Evolutionary conservation across 176 grass and related monocot species (phyloP).

Genomic region (Oryza nivara): DNA sequence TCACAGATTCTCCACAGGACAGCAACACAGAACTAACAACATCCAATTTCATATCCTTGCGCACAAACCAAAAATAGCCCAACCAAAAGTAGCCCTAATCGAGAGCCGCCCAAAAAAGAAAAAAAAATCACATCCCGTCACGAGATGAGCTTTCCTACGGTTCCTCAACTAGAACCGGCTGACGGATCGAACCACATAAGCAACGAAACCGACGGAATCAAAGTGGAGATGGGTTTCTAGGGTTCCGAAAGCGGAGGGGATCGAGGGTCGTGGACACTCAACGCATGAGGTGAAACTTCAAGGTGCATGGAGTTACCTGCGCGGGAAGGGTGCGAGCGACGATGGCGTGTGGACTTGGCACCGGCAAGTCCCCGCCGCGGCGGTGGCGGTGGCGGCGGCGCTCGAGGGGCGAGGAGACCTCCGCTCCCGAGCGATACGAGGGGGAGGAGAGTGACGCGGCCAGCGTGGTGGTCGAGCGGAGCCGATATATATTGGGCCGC

Average conservation of each 20-base stretch:
- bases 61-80: background rate
- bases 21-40: background rate
- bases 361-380: background rate
- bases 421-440: background rate
- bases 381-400: background rate
- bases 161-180: background rate
- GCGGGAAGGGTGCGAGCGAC: background rate
- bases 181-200: background rate
- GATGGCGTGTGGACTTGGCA: background rate
- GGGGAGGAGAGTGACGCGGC: background rate
- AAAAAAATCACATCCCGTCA: background rate
- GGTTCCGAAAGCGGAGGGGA: constrained; percentile 2
- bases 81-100: background rate
- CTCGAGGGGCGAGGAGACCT: constrained; percentile 11
- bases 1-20: background rate
- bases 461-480: background rate
- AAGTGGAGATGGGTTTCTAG: constrained; percentile 10
- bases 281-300: background rate
- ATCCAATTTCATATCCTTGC: background rate
- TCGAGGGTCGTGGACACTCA: background rate
- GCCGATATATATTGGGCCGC: background rate
- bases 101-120: background rate
- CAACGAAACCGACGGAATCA: background rate
- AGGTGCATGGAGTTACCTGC: constrained; percentile 12
- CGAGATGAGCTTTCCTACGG: background rate